Evolutionary conservation across 352 stramenopile genomes (phyloP), one percentile per base, ranked within the genome.

Genomic region (Pythium sukuiense): DNA sequence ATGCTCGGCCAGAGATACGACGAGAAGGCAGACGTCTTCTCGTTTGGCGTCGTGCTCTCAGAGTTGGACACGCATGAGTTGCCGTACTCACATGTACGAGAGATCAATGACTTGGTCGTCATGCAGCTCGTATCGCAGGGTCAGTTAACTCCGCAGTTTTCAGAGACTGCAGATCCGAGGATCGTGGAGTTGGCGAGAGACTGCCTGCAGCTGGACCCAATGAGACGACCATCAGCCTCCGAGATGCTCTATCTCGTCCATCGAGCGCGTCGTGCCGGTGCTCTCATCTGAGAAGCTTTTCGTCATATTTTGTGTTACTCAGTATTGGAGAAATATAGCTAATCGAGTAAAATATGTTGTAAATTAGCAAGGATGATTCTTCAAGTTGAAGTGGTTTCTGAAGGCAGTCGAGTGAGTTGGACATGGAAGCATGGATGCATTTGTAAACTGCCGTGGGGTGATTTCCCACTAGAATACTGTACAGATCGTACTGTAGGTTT

Each of bases 31-130:
- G 88, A 96, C 59, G 76, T 96, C 46, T 96, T 92, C 79, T 93
- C 85, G 60, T 95, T 92, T 49, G 88, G 88, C 62, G 85, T 94
- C 60, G 83, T 96, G 59, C 73, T 96, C 27, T 77, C 65, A 0
- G 74, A 79, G 20, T 29, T 77, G 11, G 74, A 79, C 48, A 60
- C 65, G 0, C 72, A 77, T 20, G 35, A 26, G 43, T 52, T 73
- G n/a, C 76, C 72, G 39, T 83, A 79, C 33, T 48, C 72, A 0
- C 53, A 77, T 45, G 71, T 50, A 20, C 65, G 58, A 20, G 13
- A 33, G 39, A 50, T 66, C 1, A 52, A 50, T 0, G 50, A 73
- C 4, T 41, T 16, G 24, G 61, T 48, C 12, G 53, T 72, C 18
- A 30, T 72, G 13, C 74, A 85, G 24, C 71, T 80, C 57, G 70